Evolutionary conservation across 176 grass and related monocot genomes (phyloP).

Genomic region (Dactylis glomerata): DNA sequence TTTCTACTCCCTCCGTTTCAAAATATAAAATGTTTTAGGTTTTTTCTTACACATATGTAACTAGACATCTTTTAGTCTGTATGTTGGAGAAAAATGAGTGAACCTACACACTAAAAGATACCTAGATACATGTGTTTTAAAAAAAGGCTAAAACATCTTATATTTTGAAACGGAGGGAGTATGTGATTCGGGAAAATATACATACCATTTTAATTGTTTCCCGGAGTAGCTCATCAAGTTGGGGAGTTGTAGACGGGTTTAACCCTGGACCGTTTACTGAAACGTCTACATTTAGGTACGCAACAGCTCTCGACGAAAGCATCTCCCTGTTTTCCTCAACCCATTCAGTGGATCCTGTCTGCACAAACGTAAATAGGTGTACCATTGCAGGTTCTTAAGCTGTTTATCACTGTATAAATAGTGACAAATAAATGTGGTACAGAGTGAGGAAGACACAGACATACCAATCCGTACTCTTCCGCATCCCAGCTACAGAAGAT

Average conservation of each 20-base stretch:
- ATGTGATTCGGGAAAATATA: too few relatives aligned
- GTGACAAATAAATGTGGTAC: background rate
- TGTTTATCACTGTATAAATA: background rate
- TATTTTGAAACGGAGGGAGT: too few relatives aligned
- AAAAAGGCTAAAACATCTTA: too few relatives aligned
- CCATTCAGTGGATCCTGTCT: conserved; percentile 98
- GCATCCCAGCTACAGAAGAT: conserved; percentile 96
- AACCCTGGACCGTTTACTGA: conserved; percentile 54
- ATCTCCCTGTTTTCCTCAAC: conserved; percentile 89
- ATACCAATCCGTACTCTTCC: conserved; percentile 81
- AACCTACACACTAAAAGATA: too few relatives aligned
- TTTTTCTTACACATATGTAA: too few relatives aligned
- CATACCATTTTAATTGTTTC: conserved; percentile 71
- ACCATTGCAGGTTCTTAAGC: background rate
- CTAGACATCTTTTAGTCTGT: too few relatives aligned
- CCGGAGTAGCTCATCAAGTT: conserved; percentile 71
- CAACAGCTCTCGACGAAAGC: conserved; percentile 62
- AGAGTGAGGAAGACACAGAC: background rate
- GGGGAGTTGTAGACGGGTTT: conserved; percentile 56
- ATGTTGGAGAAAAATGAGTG: too few relatives aligned
- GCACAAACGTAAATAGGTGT: conserved; percentile 14
- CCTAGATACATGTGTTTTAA: too few relatives aligned
- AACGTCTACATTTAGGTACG: conserved; percentile 79
- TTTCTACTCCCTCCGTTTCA: too few relatives aligned
- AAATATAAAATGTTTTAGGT: too few relatives aligned